Evolutionary conservation across 768 basidiomycete genomes (phyloP).

Genomic region (Rubroboletus satanas): DNA sequence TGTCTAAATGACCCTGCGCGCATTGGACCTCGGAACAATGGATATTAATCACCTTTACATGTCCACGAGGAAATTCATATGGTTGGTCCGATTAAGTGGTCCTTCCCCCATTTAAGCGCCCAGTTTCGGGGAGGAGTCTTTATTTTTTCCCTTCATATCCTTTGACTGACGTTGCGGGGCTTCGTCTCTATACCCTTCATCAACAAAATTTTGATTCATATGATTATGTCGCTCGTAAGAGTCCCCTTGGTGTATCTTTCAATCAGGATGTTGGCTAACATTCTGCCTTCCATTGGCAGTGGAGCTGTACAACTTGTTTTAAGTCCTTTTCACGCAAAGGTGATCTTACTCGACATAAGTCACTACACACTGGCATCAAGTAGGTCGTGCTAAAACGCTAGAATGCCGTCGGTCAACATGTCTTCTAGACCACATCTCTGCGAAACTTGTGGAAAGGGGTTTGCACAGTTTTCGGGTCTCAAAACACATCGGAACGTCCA

Average conservation of each 20-base stretch:
- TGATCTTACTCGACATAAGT: conserved; percentile 57
- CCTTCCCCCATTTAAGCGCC: conserved; percentile 19
- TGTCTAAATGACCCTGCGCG: conserved; percentile 1
- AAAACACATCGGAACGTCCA: conserved; percentile 65
- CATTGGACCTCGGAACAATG: conserved; percentile 22
- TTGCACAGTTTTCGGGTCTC: conserved; percentile 57
- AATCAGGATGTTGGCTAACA: not conserved
- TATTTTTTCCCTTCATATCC: conserved; percentile 11
- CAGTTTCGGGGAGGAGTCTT: not conserved
- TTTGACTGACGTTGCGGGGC: conserved; percentile 42
- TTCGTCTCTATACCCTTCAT: conserved; percentile 35
- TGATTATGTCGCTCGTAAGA: conserved; percentile 25
- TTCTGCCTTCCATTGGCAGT: conserved; percentile 23
- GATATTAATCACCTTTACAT: conserved; percentile 4
- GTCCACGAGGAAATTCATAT: conserved; percentile 7
- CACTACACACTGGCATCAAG: conserved; percentile 49
- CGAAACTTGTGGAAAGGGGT: conserved; percentile 47
- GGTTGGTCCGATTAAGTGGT: conserved; percentile 9
- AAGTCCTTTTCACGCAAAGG: conserved; percentile 54
- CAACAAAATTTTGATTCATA: conserved; percentile 1
- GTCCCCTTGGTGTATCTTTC: not conserved
- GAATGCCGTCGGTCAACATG: not conserved
- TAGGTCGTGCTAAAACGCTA: conserved; percentile 23
- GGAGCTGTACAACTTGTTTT: conserved; percentile 41
- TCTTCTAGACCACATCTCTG: conserved; percentile 50